Base-by-base conservation (phyloP, 2,329 filamentous ascomycete species). In the Colletotrichum endophyticum region DNA sequence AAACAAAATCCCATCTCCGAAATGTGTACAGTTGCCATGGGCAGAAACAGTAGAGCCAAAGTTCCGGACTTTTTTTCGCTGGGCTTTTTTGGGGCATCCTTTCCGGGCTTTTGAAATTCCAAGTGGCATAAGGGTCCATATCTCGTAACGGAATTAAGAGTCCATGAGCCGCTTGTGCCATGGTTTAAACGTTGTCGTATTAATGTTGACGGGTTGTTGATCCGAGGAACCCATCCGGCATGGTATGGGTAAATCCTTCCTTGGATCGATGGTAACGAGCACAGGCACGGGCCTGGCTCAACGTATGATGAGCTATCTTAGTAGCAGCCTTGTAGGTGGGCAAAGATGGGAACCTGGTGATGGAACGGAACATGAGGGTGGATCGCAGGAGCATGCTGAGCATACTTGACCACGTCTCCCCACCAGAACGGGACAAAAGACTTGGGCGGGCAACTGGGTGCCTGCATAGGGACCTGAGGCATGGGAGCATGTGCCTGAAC, bases 381-480 rank as follows among this genome's bases (percentile, higher is more conserved):
- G 53, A 89, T 84, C 66, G 86, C 85, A 28, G 88, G 87, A 67
- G 85, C 83, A 75, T 88, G 87, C 81, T 88, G 88, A 76, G 88
- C 87, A 82, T 90, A 89, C 83, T 88, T 88, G 72, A 90, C 85
- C 81, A 90, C 83, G 76, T 90, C 89, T 88, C 88, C 90, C 86
- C 85, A 87, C 73, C 85, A 82, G 72, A 89, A 85, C 11, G 87
- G 87, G 73, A 89, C 85, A 79, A 85, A 86, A 64, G 89, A 88
- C 80, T 89, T 90, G 70, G 87, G 84, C 74, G 84, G 83, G 79
- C 86, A 88, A 70, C 71, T 80, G 68, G 81, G 80, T 70, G 81
- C 81, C 77, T 84, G 83, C 66, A 84, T 81, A 22, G 79, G 66
- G 63, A 80, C 79, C 53, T 82, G 81, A 69, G 84, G 84, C 62